Evolutionary conservation across 768 basidiomycete genomes (phyloP), one percentile per base, ranked within the genome.

Genomic region (Lentinula sp.): DNA sequence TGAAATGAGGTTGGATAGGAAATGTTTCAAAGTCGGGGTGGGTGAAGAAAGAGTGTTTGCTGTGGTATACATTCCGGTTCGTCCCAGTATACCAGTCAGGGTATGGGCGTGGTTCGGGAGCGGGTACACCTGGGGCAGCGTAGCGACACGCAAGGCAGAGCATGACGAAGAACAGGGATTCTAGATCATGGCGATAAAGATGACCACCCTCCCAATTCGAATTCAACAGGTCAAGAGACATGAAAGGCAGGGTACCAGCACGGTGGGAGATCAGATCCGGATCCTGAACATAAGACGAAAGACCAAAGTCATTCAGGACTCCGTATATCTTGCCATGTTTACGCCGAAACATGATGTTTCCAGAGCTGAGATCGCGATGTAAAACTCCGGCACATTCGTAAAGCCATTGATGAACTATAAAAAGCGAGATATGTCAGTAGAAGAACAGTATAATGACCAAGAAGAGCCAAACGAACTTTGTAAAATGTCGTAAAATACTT

Each of bases 331-430:
- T 46, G 61, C 52, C 42, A 55, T 70, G 39, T 42, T 37, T n/a
- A 16, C 63, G 48, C 37, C 62, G 15, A 51, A 45, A 39, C 64
- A 65, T 65, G 40, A 65, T 40, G 48, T 65, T 65, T 31, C 54
- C 50, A 6, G 42, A n/a, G 40, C 65, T 65, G 21, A 65, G 63
- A 31, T 65, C 65, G 35, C 58, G 61, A 62, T 65, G 65, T 13
- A 62, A 46, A 43, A 65, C 62, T 15, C 49, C 37, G 18, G 40
- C 50, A 10, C 61, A 15, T 48, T 65, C 54, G 39, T 60, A 64
- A 8, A 60, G 43, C 58, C 35, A 40, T 46, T 45, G 48, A 37
- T 65, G 55, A 18, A 37, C 64, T 65, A 48, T 21, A 50, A 6
- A 37, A 13, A 42, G 42, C 10, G 13, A 11, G 16, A 7, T 21